Evolutionary conservation across 306 rosid genomes (phyloP).

Genomic region (Senna tora): DNA sequence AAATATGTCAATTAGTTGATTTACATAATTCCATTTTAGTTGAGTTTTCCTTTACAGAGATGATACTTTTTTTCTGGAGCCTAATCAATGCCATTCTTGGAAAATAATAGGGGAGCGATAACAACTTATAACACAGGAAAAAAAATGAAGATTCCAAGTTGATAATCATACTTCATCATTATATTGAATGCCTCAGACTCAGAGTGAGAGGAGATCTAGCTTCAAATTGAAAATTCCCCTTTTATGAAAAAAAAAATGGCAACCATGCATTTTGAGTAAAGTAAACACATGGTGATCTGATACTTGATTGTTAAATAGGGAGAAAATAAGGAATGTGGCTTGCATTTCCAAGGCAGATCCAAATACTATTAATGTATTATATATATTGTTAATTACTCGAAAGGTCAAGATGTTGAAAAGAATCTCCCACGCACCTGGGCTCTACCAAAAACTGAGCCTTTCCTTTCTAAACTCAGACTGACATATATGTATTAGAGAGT

Average conservation of each 20-base stretch:
- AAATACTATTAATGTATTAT: constrained; percentile 35
- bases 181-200: neutral
- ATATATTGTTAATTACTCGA: constrained; percentile 36
- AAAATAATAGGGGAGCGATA: neutral
- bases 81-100: neutral
- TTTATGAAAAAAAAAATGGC: neutral
- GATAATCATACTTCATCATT: neutral
- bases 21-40: neutral
- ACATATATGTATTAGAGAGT: neutral
- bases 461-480: constrained; percentile 18
- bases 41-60: too few species aligned
- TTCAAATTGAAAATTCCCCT: constrained; percentile 21
- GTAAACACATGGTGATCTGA: constrained; percentile 5
- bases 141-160: constrained; percentile 30
- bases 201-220: neutral
- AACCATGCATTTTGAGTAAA: constrained; percentile 3
- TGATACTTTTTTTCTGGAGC: neutral
- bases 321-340: constrained; percentile 60
- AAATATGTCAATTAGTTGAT: neutral
- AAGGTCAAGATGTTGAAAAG: constrained; percentile 20
- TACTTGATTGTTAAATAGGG: constrained; percentile 35
- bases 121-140: neutral
- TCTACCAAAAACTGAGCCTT: constrained; percentile 24
- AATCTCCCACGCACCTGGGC: constrained; percentile 51
- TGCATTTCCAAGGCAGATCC: constrained; percentile 74